A percentile compares a stretch with the other conserved stretches of the same genome.
These are phyloP conservation scores for Dalbergia oliveri DNA, from an alignment of 306 rosid species.

Conservation along the genomic window DNA sequence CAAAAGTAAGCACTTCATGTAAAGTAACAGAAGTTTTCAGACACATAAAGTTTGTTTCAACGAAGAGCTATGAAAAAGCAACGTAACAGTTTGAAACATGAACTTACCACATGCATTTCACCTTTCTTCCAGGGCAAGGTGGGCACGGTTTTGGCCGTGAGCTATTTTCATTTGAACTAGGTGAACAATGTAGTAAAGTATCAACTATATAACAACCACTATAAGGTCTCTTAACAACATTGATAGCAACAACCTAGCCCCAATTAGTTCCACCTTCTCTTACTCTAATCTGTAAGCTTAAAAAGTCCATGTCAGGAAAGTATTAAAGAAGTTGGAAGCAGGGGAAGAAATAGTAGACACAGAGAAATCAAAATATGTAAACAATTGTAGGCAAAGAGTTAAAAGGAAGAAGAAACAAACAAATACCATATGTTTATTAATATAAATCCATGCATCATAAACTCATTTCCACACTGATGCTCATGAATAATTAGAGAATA, in stretches of 20 bases:
- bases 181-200: conserved; percentile 91
- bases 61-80: conserved; percentile 1
- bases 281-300: conserved; percentile 71
- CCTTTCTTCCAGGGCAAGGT: conserved; percentile 93
- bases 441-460: no score
- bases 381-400: no score
- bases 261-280: conserved; percentile 99
- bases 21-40: conserved; percentile 60
- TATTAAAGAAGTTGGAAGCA: not conserved
- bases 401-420: no score
- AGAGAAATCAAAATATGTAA: no score
- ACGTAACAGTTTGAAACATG: not conserved
- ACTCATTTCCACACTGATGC: no score
- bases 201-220: conserved; percentile 89
- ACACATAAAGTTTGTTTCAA: conserved; percentile 14
- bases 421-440: no score
- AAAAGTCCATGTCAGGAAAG: conserved; percentile 34
- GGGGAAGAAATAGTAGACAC: no score
- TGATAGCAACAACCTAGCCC: conserved; percentile 99
- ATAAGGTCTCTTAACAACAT: conserved; percentile 88
- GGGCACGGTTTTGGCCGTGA: conserved; percentile 97
- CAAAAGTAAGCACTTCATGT: no score
- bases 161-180: no score
- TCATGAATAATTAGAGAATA: no score
- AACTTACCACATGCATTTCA: no score